Evolutionary conservation across 78 protist species (phyloP), one percentile per base, ranked within the genome.

Genomic region (Capsaspora owczarzaki): DNA sequence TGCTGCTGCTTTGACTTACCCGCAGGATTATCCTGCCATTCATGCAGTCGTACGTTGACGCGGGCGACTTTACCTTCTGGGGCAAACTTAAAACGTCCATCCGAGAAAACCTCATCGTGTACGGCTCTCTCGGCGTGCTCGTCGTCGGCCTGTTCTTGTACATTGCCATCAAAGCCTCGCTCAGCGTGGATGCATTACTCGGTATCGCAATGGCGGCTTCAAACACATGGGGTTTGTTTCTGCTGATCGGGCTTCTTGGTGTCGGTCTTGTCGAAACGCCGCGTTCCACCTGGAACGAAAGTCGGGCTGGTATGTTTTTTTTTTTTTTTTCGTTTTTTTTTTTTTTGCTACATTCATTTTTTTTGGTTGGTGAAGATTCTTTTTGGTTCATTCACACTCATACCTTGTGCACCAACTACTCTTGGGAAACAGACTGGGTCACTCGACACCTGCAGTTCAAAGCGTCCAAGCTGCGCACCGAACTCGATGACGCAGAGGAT

Each of bases 181-280:
- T 86, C 12, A 81, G 47, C 72, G 43, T 82, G 80, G 29, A n/a
- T n/a, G n/a, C n/a, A n/a, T n/a, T n/a, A n/a, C n/a, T 77, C 27
- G 86, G 90, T 40, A 80, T 80, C 38, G 80, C 61, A 33, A 86
- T 86, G 79, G 90, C 90, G 0, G 86, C 90, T 16, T 82, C 90
- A 2, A 86, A 86, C 27, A 79, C 90, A 20, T 86, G 90, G 90
- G 90, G 86, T 60, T 49, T 86, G n/a, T 74, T 79, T 33, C 78
- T 86, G 71, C 83, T 86, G 33, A 72, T 86, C 31, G 53, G 70
- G 27, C 61, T 86, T 19, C 74, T 86, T 81, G 90, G 90, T 14
- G 81, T 80, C 74, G 90, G 89, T 14, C 82, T 86, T 0, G 90
- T 86, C 6, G 90, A 86, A 35, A 76, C 83, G 29, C 90, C 90